Base-by-base conservation (phyloP, 495 filamentous ascomycete species). In the Bacidia gigantensis region DNA sequence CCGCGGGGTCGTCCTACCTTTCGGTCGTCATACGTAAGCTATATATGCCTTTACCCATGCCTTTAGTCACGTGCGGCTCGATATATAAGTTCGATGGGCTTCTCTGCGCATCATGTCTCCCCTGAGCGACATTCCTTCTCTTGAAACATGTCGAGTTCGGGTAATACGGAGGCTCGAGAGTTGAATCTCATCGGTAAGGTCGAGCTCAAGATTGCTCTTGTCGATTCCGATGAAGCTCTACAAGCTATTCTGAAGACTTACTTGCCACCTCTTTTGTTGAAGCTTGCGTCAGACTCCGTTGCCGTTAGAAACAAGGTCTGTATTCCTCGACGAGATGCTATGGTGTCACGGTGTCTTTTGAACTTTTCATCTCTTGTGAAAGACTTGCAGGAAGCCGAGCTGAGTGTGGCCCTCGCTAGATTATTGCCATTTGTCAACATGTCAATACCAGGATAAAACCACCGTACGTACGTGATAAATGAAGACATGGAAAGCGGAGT, bases 101-200 rank as follows among this genome's bases (percentile, higher is more conserved):
- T n/a, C n/a, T n/a, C n/a, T n/a, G n/a, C n/a, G n/a, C n/a, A n/a
- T n/a, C n/a, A n/a, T n/a, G n/a, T n/a, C n/a, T n/a, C n/a, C n/a
- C n/a, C n/a, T n/a, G n/a, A n/a, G n/a, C n/a, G n/a, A n/a, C n/a
- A n/a, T 35, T 35, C 7, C 5, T 5, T 5, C 14, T 14, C 14
- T 35, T 35, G 29, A 35, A 23, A 17, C 42, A 52, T 55, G 52
- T 55, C 43, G n/a, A 49, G 24, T 21, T 46, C 49, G 24, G 44
- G 44, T 7, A 58, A 66, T 14, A 55, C 69, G 25, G 86, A 87
- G 65, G 77, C 76, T 60, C 74, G 79, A 50, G 92, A 98, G 72
- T 76, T 96, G 55, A 80, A 78, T 53, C 79, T 96, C 49, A 74
- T 95, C 55, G 86, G 85, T 58, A 94, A 93, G 61, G 85, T 96